These are phyloP conservation scores for Hygrocybe punicea DNA, from an alignment of 768 basidiomycete genomes.

Conservation along the genomic window DNA sequence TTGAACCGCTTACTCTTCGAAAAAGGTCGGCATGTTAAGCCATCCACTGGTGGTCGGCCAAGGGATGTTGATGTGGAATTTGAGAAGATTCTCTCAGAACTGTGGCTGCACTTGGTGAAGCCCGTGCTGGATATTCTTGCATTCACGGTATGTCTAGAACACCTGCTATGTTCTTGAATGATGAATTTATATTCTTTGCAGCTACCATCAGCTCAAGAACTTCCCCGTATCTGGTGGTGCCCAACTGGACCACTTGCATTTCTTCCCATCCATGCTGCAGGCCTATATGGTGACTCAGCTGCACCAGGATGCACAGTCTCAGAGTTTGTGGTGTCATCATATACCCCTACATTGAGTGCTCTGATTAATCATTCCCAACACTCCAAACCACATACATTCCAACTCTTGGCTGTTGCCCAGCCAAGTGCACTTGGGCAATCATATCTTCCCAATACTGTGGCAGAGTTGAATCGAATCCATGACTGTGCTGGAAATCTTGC, in stretches of 20 bases:
- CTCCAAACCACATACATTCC: background rate
- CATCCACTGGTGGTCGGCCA: background rate
- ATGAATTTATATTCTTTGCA: background rate
- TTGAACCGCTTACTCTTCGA: background rate
- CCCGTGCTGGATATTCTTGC: constrained; percentile 1
- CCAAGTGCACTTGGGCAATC: constrained; percentile 8
- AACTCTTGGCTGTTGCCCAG: constrained; percentile 13
- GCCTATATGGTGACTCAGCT: constrained; percentile 3
- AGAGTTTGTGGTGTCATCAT: constrained; percentile 18
- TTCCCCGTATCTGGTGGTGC: constrained; percentile 15
- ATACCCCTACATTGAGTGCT: constrained; percentile 10
- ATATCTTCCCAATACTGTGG: constrained; percentile 5
- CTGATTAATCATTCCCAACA: background rate
- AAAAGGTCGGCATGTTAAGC: background rate
- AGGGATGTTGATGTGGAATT: background rate
- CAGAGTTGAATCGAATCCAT: constrained; percentile 8
- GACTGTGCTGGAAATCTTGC: background rate
- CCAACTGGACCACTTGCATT: constrained; percentile 12
- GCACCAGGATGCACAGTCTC: background rate
- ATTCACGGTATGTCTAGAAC: background rate
- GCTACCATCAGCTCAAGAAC: background rate
- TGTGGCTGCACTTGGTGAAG: constrained; percentile 5
- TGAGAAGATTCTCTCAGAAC: background rate
- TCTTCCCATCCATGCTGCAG: constrained; percentile 20
- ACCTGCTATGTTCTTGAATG: background rate